Percentiles rank a stretch among this genome's conserved stretches.
Conservation (phyloP, 208 protist species). For the Leishmania tarentolae region DNA sequence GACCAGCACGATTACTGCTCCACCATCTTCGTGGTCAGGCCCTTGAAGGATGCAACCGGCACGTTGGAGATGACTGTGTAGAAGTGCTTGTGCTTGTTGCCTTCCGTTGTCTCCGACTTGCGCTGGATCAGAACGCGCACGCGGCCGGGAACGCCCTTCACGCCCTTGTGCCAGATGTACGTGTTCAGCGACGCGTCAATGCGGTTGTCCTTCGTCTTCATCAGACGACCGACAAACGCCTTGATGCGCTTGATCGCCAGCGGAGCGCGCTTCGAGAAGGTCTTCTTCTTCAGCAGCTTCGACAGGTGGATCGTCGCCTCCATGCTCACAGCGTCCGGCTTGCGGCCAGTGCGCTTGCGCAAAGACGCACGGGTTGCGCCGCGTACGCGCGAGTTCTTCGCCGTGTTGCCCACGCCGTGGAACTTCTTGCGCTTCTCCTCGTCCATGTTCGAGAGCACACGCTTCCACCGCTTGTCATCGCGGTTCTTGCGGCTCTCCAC, state of each 20-base stretch:
- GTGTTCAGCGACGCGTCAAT: slow-evolving; percentile 97
- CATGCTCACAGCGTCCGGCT: slow-evolving; percentile 88
- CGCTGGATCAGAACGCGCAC: slow-evolving; percentile 94
- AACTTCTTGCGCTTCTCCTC: slow-evolving; percentile 85
- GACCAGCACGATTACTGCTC: slow-evolving; percentile 51
- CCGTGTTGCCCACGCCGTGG: slow-evolving; percentile 88
- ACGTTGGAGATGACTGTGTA: slow-evolving; percentile 92
- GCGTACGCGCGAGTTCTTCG: slow-evolving; percentile 84
- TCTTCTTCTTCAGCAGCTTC: slow-evolving; percentile 96
- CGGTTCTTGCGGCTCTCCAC: slow-evolving; percentile 75
- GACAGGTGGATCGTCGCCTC: slow-evolving; percentile 98
- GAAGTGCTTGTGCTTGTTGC: slow-evolving; percentile 88
- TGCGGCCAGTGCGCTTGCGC: slow-evolving; percentile 84
- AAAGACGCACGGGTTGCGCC: slow-evolving; percentile 81
- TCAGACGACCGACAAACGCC: slow-evolving; percentile 93
- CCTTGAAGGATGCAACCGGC: slow-evolving; percentile 82
- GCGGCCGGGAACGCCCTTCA: slow-evolving; percentile 94
- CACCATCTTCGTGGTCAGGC: slow-evolving; percentile 80
- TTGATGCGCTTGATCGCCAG: slow-evolving; percentile 96
- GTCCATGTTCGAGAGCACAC: slow-evolving; percentile 87
- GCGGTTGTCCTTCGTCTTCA: slow-evolving; percentile 98
- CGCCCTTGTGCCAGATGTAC: slow-evolving; percentile 96
- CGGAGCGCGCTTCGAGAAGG: slow-evolving; percentile 97
- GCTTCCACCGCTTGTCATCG: slow-evolving; percentile 90
- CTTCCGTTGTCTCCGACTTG: slow-evolving; percentile 82